Evolutionary conservation across 768 basidiomycete genomes (phyloP).

Genomic region (Strobilomyces echinocephalus): DNA sequence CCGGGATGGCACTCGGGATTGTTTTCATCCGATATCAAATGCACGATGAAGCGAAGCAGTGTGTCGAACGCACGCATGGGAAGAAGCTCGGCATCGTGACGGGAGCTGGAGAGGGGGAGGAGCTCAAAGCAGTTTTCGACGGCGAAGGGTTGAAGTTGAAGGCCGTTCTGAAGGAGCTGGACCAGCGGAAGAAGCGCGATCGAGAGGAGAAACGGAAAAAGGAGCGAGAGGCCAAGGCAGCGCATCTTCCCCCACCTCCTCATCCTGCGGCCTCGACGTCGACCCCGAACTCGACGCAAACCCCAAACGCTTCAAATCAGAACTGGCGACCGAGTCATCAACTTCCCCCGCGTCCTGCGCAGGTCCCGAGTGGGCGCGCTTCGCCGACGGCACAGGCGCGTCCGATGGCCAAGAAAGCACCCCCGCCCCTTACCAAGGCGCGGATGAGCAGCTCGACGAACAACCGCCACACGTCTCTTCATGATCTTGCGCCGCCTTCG

Average conservation of each 20-base stretch:
- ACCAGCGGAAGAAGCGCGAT: slow-evolving; percentile 44
- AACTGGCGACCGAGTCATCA: slow-evolving; percentile 25
- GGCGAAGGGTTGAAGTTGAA: slow-evolving; percentile 61
- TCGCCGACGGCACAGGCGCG: slow-evolving; percentile 26
- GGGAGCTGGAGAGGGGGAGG: slow-evolving; percentile 45
- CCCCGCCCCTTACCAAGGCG: slow-evolving; percentile 22
- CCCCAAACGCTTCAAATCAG: slow-evolving; percentile 18
- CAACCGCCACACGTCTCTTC: slow-evolving; percentile 18
- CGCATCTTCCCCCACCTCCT: slow-evolving; percentile 10
- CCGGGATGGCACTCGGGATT: slow-evolving; percentile 81
- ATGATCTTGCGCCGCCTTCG: slow-evolving; percentile 17
- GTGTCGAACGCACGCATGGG: slow-evolving; percentile 64
- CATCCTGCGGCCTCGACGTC: slow-evolving; percentile 17
- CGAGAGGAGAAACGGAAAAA: slow-evolving; percentile 46
- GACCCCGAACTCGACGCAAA: slow-evolving; percentile 27
- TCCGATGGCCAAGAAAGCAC: slow-evolving; percentile 27
- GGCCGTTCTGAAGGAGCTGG: slow-evolving; percentile 62
- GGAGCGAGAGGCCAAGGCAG: slow-evolving; percentile 26
- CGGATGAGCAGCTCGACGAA: slow-evolving; percentile 25
- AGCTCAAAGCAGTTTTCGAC: slow-evolving; percentile 76
- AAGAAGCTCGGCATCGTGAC: slow-evolving; percentile 49
- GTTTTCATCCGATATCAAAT: slow-evolving; percentile 64
- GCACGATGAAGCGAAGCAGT: slow-evolving; percentile 64
- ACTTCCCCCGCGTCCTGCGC: slow-evolving; percentile 26
- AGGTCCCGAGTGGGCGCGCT: slow-evolving; percentile 23